Percentiles rank a stretch among this genome's conserved stretches.
phyloP scores from a whole-genome alignment of 805 yeast species.

The Kuraishia capsulata region DNA sequence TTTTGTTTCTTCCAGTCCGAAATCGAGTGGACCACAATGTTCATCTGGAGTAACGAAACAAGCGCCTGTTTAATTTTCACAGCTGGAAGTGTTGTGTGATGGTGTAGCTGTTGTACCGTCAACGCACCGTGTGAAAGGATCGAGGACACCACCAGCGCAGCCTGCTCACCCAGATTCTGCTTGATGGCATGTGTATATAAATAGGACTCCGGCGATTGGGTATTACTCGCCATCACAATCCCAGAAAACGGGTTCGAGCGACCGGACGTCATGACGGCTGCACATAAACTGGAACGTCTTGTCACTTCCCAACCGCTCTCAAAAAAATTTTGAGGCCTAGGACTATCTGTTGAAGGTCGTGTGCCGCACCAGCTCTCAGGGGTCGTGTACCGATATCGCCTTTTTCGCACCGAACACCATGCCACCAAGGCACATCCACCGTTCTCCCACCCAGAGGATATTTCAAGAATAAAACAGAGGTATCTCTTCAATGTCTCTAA shows the following conservation, averaged over 20 bases:
- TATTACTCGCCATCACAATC: constrained; percentile 24
- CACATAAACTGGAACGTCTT: constrained; percentile 14
- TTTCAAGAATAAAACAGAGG: too few species aligned
- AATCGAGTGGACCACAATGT: constrained; percentile 49
- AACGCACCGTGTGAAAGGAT: constrained; percentile 64
- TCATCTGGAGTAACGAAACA: constrained; percentile 70
- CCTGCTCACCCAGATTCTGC: constrained; percentile 62
- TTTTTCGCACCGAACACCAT: too few species aligned
- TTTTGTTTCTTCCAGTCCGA: constrained; percentile 34
- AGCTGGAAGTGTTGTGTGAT: constrained; percentile 34
- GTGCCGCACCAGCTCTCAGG: too few species aligned
- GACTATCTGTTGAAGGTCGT: too few species aligned
- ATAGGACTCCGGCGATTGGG: constrained; percentile 55
- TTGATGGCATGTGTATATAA: constrained; percentile 44
- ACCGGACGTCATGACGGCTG: neutral
- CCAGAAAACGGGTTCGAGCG: neutral
- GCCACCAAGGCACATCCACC: too few species aligned
- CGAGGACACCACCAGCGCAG: constrained; percentile 50
- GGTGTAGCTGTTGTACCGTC: constrained; percentile 43
- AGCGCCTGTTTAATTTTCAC: constrained; percentile 52
- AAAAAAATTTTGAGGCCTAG: too few species aligned
- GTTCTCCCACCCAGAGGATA: too few species aligned
- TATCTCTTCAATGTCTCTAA: too few species aligned
- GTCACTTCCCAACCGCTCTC: too few species aligned
- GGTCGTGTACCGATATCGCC: too few species aligned